Evolutionary conservation across 768 basidiomycete genomes (phyloP).

Genomic region (Boletus speciosus): DNA sequence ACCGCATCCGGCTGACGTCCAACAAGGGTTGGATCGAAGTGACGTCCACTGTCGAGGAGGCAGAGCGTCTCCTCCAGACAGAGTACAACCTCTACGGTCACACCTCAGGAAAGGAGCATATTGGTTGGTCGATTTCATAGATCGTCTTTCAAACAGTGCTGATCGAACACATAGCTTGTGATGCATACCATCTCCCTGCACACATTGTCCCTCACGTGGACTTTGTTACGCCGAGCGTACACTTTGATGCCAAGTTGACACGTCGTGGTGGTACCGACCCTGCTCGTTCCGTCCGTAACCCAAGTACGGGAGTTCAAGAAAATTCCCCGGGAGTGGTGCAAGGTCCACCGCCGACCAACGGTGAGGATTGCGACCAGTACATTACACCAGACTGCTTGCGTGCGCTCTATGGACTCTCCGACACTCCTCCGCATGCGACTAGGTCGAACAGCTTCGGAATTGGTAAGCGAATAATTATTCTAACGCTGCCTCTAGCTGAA

Average conservation of each 20-base stretch:
- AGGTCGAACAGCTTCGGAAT: conserved; percentile 28
- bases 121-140: conserved; percentile 22
- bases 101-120: conserved; percentile 22
- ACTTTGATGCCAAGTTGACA: conserved; percentile 29
- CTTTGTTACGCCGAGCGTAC: conserved; percentile 32
- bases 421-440: conserved; percentile 10
- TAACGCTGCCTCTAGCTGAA: background rate
- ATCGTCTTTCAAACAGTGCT: background rate
- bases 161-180: conserved; percentile 23
- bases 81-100: no score
- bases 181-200: conserved; percentile 33
- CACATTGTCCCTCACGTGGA: conserved; percentile 32
- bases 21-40: no score
- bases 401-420: conserved; percentile 25
- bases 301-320: conserved; percentile 11
- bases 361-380: conserved; percentile 14
- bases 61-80: no score
- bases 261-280: conserved; percentile 14
- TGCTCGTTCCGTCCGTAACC: conserved; percentile 7
- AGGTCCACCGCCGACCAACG: no score
- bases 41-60: no score
- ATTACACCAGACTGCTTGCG: conserved; percentile 32
- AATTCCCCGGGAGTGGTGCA: conserved; percentile 13
- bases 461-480: conserved; percentile 11
- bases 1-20: conserved; percentile 10